phyloP scores from a whole-genome alignment of 2,329 filamentous ascomycete species.

The Neofusicoccum umdonicola region DNA sequence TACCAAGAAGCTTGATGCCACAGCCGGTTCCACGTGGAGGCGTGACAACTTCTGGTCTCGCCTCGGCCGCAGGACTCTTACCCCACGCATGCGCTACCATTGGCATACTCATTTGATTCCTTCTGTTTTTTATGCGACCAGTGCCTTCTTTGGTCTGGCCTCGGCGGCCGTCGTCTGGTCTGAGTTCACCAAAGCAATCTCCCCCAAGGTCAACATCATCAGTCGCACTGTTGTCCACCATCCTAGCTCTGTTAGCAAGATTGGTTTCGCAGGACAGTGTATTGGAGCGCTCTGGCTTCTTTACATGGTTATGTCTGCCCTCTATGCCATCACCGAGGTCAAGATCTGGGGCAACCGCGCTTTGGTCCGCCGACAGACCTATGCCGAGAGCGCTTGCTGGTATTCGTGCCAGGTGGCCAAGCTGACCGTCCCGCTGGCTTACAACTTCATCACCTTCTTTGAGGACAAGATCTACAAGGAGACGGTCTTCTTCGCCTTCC shows the following conservation, averaged over 20 bases:
- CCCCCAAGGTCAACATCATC: slow-evolving; percentile 71
- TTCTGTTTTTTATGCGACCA: slow-evolving; percentile 61
- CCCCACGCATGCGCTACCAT: slow-evolving; percentile 78
- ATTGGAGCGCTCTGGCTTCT: slow-evolving; percentile 85
- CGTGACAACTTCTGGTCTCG: slow-evolving; percentile 29
- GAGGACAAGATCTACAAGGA: slow-evolving; percentile 68
- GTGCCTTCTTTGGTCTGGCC: slow-evolving; percentile 67
- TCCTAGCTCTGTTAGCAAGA: slow-evolving; percentile 66
- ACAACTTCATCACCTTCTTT: slow-evolving; percentile 94
- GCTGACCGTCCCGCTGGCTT: slow-evolving; percentile 86
- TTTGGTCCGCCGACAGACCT: slow-evolving; percentile 84
- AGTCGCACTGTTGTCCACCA: slow-evolving; percentile 71
- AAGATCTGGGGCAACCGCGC: slow-evolving; percentile 97
- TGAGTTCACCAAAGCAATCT: slow-evolving; percentile 81
- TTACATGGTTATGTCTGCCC: slow-evolving; percentile 91
- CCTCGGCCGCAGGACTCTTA: slow-evolving; percentile 54
- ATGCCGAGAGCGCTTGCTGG: slow-evolving; percentile 92
- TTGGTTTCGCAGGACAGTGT: slow-evolving; percentile 83
- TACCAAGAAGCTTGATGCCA: slow-evolving; percentile 72
- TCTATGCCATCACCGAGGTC: slow-evolving; percentile 84
- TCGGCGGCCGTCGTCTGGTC: slow-evolving; percentile 90
- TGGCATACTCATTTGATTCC: slow-evolving; percentile 74
- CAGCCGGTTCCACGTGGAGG: slow-evolving; percentile 16
- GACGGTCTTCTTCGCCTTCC: slow-evolving; percentile 83
- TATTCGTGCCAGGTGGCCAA: slow-evolving; percentile 91